Evolutionary conservation across 176 grass and related monocot genomes (phyloP), one percentile per base, ranked within the genome.

Genomic region (Coix lacrymajobi): DNA sequence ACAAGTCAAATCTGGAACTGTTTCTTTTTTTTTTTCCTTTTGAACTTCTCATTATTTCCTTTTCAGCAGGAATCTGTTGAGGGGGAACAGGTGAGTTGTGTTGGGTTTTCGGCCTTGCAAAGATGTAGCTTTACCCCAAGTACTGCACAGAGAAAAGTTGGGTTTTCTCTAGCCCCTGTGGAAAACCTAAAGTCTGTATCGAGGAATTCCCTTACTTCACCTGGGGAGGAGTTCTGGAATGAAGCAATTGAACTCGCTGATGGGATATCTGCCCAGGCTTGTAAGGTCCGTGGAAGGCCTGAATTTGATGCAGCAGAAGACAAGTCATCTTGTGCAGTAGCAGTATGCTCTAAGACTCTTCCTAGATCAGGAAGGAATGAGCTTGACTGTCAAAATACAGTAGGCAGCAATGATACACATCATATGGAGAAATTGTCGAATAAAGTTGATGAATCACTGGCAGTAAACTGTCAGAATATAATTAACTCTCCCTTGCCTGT

Each of bases 211-310:
- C 81, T 95, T n/a, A 80, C 89, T 73, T 98, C 96, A 26, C 92
- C 96, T 9, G 96, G 96, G 19, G 92, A 95, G 38, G 96, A 98
- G 26, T 98, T 98, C 84, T 98, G 96, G 96, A 88, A 88, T 80
- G 90, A 87, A 66, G 92, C 96, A 76, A 95, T 98, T 37, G 76
- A 95, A 81, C 90, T 91, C 71, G 96, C 81, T 69, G 91, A 95
- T 38, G 85, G 80, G 22, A 73, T 93, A 62, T 84, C 85, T 86
- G 87, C 90, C 78, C 80, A 43, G 51, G 84, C 81, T 57, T 49
- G 79, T 36, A 87, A 91, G 65, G 63, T 66, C 24, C 66, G 39
- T 78, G 58, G 19, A 69, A 84, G 56, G 41, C 43, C 66, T 62
- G 45, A 88, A 25, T 83, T 76, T 74, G 87, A 81, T 79, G 66